Percentiles rank a stretch among this genome's conserved stretches.
These are phyloP conservation scores for Lecanicillium sp. DNA, from an alignment of 2,329 filamentous ascomycete species.

Conservation along the genomic window DNA sequence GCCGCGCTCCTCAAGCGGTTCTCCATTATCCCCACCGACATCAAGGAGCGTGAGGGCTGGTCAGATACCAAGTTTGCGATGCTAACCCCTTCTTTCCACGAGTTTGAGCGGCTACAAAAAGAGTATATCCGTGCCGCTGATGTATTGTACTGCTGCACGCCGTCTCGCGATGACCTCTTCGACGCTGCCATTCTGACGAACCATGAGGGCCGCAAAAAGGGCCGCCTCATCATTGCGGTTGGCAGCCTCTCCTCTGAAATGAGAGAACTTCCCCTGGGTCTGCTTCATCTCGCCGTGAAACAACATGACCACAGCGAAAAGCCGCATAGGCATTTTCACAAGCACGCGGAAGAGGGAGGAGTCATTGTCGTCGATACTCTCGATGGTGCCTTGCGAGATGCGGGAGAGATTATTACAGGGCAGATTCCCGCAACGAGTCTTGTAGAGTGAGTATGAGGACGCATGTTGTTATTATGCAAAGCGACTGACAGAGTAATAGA, in stretches of 20 bases:
- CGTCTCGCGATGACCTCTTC: constrained; percentile 67
- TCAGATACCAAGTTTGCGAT: constrained; percentile 58
- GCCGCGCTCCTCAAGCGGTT: constrained; percentile 42
- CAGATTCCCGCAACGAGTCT: constrained; percentile 66
- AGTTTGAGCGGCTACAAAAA: constrained; percentile 57
- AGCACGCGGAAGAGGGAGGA: constrained; percentile 54
- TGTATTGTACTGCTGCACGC: constrained; percentile 84
- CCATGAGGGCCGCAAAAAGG: constrained; percentile 60
- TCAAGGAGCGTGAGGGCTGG: constrained; percentile 55
- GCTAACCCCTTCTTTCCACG: constrained; percentile 63
- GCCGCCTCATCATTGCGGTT: constrained; percentile 63
- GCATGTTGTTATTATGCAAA: background rate
- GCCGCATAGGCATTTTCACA: constrained; percentile 55
- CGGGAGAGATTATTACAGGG: constrained; percentile 79
- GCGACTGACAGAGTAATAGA: constrained; percentile 24
- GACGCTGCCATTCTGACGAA: constrained; percentile 65
- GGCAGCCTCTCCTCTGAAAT: constrained; percentile 65
- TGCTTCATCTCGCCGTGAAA: constrained; percentile 56
- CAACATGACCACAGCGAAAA: constrained; percentile 35
- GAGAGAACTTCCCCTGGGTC: constrained; percentile 73
- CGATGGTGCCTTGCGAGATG: constrained; percentile 71
- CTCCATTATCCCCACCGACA: constrained; percentile 29
- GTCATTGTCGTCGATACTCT: constrained; percentile 69
- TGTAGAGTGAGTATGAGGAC: constrained; percentile 64
- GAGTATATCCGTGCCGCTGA: constrained; percentile 66